These are phyloP conservation scores for Beauveria asiatica DNA, from an alignment of 2,329 filamentous ascomycete species.

Conservation along the genomic window DNA sequence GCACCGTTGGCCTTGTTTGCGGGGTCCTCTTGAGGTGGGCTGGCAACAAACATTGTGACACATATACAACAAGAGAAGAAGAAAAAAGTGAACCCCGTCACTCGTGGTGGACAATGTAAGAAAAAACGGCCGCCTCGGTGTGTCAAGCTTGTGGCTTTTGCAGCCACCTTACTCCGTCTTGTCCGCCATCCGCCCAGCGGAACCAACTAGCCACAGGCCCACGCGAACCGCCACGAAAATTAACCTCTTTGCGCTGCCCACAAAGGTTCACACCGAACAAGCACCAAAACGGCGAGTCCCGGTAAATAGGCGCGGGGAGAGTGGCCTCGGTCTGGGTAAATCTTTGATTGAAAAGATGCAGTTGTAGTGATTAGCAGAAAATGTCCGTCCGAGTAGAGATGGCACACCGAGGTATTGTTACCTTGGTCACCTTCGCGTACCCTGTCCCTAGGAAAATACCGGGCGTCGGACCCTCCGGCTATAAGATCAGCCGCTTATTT, in stretches of 20 bases:
- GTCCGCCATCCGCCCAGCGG: background rate
- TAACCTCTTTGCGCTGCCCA: background rate
- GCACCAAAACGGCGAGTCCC: background rate
- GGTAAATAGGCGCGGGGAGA: background rate
- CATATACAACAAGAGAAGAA: background rate
- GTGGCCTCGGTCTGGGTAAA: too few relatives aligned
- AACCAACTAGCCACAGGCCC: background rate
- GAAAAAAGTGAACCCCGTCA: background rate
- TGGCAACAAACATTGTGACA: background rate
- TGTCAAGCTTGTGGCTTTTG: background rate
- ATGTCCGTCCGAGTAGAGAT: background rate
- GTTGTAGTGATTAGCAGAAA: too few relatives aligned
- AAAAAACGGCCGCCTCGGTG: background rate
- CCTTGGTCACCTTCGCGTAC: too few relatives aligned
- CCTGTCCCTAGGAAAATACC: background rate
- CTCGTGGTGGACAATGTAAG: background rate
- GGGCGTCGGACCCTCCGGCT: background rate
- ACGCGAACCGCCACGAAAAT: background rate
- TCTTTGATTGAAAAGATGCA: too few relatives aligned
- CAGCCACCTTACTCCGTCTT: background rate
- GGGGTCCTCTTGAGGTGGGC: background rate
- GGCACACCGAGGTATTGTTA: background rate
- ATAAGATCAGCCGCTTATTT: background rate
- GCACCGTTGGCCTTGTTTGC: background rate
- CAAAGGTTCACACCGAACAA: slow-evolving; percentile 1